Evolutionary conservation across 2,329 filamentous ascomycete genomes (phyloP), one percentile per base, ranked within the genome.

Genomic region (Endoconidiophora laricicola): DNA sequence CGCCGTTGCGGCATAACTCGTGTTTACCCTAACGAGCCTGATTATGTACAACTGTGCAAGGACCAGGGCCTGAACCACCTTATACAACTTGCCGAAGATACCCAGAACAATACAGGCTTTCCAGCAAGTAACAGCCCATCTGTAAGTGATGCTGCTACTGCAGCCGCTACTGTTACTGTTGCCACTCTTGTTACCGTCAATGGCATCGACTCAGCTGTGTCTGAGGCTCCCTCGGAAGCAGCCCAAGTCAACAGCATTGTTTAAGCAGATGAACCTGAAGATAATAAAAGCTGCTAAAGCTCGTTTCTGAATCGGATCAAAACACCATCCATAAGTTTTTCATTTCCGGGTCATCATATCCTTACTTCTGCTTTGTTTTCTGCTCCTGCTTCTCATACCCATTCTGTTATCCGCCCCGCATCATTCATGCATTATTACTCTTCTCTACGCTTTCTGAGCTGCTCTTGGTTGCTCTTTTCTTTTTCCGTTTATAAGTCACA

Each of bases 31-130:
- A 66, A 72, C 42, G 76, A 80, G 46, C 71, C 75, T 2, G 74
- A 78, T 26, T 79, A 78, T 55, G 63, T 63, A 23, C 66, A 66
- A 29, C 61, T 78, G 16, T 78, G 72, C 58, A 62, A 68, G 48
- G 71, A 78, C 53, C 75, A 79, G 59, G 72, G 73, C n/a, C 65
- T 78, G 4, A 63, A 66, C 10, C 68, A 79, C 61, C 66, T 79
- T 46, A 50, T 78, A 52, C 64, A 65, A 26, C 39, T 51, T 10
- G 49, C 49, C 3, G 38, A 38, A 12, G 46, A 39, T 14, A 24
- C 4, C 10, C 33, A 33, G 6, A 12, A 22, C 7, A 40, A 39
- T 20, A 40, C 16, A 5, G 46, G 42, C 23, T 38, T 48, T 33
- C 38, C 46, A 23, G 41, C 41, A 9, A 23, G 33, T 3, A 38